phyloP scores from a whole-genome alignment of 2,329 filamentous ascomycete genomes.

The Daldinia sp. region DNA sequence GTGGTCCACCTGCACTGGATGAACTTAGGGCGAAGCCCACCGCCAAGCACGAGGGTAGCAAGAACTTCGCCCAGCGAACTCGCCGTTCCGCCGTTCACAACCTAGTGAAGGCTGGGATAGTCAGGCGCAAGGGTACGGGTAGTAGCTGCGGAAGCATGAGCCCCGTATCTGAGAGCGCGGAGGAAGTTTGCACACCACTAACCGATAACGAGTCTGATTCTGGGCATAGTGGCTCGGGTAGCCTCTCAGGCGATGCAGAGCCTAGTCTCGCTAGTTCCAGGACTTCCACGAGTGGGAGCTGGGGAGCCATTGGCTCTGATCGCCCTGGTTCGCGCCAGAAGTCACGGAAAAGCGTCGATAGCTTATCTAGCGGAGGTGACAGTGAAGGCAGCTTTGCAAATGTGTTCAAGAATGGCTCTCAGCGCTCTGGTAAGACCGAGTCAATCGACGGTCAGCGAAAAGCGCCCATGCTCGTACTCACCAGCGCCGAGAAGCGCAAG shows the following conservation, averaged over 20 bases:
- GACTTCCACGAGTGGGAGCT: conserved; percentile 75
- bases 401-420: conserved; percentile 68
- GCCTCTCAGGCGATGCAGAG: conserved; percentile 76
- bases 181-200: conserved; percentile 71
- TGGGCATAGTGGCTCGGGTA: conserved; percentile 78
- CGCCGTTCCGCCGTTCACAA: conserved; percentile 92
- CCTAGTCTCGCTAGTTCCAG: conserved; percentile 77
- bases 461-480: conserved; percentile 86
- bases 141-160: conserved; percentile 81
- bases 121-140: conserved; percentile 80
- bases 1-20: conserved; percentile 88
- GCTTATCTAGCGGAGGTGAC: conserved; percentile 68
- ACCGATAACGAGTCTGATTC: conserved; percentile 79
- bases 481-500: conserved; percentile 90
- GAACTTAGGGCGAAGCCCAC: conserved; percentile 91
- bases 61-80: conserved; percentile 95
- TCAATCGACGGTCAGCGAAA: conserved; percentile 73
- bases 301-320: conserved; percentile 86
- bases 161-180: conserved; percentile 83
- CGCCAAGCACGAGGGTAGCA: conserved; percentile 91
- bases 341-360: conserved; percentile 68
- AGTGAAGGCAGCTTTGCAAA: conserved; percentile 70
- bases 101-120: conserved; percentile 86
- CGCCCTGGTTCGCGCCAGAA: conserved; percentile 77
- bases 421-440: conserved; percentile 63